Percentiles rank a stretch among this genome's conserved stretches.
Evolutionary conservation across 169 alveolate species (phyloP).

Genomic region (Pseudocohnilembus persalinus): DNA sequence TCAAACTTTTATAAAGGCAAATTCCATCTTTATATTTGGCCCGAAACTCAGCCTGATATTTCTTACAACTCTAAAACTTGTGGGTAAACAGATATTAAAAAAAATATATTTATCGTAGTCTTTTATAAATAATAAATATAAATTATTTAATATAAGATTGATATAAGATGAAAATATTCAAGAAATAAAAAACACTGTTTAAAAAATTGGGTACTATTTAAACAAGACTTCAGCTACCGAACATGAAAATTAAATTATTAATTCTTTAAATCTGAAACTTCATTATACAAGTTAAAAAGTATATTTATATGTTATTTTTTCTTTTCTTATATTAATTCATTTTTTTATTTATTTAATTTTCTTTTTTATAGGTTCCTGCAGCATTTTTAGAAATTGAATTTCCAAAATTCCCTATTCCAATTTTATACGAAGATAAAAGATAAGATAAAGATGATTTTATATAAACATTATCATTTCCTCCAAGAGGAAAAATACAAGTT

Average conservation of each 20-base stretch:
- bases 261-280: conserved; percentile 13
- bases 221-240: background rate
- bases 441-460: conserved; percentile 16
- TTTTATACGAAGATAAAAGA: conserved; percentile 30
- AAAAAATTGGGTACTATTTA: conserved; percentile 22
- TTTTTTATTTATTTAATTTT: no score
- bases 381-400: conserved; percentile 42
- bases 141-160: background rate
- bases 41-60: conserved; percentile 26
- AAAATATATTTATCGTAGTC: no score
- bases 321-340: no score
- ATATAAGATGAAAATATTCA: conserved; percentile 36
- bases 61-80: conserved; percentile 32
- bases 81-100: background rate
- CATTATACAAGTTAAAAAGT: conserved; percentile 16
- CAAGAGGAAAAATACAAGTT: background rate
- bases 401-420: conserved; percentile 22
- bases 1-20: conserved; percentile 4
- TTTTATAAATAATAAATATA: no score
- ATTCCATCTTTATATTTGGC: conserved; percentile 39
- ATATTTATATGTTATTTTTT: no score
- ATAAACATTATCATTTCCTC: conserved; percentile 1
- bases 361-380: conserved; percentile 3
- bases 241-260: conserved; percentile 6
- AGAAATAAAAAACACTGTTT: conserved; percentile 13